Evolutionary conservation across 2,329 filamentous ascomycete genomes (phyloP).

Genomic region (Tricladium varicosporioides): DNA sequence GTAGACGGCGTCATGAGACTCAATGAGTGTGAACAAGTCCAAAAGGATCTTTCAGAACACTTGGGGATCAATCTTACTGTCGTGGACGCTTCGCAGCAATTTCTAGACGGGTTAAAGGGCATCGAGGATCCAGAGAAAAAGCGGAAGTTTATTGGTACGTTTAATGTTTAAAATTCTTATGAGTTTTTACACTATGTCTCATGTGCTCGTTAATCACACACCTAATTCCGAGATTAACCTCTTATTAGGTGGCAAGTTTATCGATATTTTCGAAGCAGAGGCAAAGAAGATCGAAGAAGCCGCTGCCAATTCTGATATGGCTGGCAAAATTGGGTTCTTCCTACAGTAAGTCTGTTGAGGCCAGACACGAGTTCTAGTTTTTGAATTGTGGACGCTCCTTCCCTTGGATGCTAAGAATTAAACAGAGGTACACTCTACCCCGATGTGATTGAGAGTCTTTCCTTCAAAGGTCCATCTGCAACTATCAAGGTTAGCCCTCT

Average conservation of each 20-base stretch:
- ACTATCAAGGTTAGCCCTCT: constrained; percentile 59
- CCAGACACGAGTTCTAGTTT: constrained; percentile 1
- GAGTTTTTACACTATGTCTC: neutral
- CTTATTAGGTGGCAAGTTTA: neutral
- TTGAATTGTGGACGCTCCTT: constrained; percentile 1
- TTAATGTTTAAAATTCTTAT: constrained; percentile 1
- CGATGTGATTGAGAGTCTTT: constrained; percentile 53
- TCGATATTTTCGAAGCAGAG: neutral
- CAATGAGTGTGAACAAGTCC: constrained; percentile 78
- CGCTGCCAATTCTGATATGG: neutral
- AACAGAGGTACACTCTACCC: constrained; percentile 61
- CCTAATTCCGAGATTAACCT: constrained; percentile 7
- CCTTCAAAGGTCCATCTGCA: constrained; percentile 65
- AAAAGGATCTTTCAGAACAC: constrained; percentile 72
- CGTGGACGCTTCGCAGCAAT: constrained; percentile 73
- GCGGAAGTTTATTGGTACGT: constrained; percentile 66
- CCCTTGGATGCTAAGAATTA: constrained; percentile 1
- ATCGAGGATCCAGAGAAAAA: constrained; percentile 81
- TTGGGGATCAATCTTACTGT: constrained; percentile 90
- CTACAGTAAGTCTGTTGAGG: neutral
- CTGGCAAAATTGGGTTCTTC: neutral
- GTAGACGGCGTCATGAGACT: constrained; percentile 71
- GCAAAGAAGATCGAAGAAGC: neutral
- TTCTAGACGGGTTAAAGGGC: constrained; percentile 72
- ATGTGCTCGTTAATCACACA: neutral